Evolutionary conservation across 2,329 filamentous ascomycete genomes (phyloP), one percentile per base, ranked within the genome.

Genomic region (Mariannaea elegans): DNA sequence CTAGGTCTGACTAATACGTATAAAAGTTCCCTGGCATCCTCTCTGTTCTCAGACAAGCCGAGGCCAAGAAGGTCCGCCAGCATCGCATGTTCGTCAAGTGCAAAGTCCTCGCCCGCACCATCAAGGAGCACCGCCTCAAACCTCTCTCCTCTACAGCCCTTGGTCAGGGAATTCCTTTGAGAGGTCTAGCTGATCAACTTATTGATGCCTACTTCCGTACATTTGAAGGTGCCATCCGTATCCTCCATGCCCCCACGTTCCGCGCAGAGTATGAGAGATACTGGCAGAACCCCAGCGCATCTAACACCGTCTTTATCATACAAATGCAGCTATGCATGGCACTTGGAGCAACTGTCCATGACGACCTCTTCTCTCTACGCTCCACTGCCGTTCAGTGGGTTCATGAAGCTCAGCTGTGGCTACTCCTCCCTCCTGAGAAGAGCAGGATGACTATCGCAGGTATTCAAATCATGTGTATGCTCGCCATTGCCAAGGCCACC

Each of bases 191-290:
- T 0, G 84, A 87, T 58, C 71, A 78, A 50, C 77, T 88, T 2
- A 74, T 87, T 14, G 76, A 82, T 8, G 72, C 76, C 27, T 88
- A 88, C 73, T 73, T 90, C 16, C 76, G 83, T 46, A 82, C 82
- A 0, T 80, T 85, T 39, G 86, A 89, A 65, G 81, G 82, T 1
- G 81, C 84, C 14, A 80, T 84, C 61, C 80, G 87, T 3, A 78
- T 90, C 21, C 58, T 90, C 8, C 83, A 90, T 68, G 70, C 84
- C 1, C 86, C 86, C 0, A 82, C 81, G 0, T 89, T 90, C 62
- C 75, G 78, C 42, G 75, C 76, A 10, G 82, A 86, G 29, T 89
- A 88, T 64, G 76, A 78, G 9, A 66, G 71, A 3, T 83, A 82
- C 69, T 85, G 82, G 82, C 72, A 77, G 29, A 76, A 78, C 14